phyloP scores from a whole-genome alignment of 208 protist species.

The Leishmania martiniquensis region DNA sequence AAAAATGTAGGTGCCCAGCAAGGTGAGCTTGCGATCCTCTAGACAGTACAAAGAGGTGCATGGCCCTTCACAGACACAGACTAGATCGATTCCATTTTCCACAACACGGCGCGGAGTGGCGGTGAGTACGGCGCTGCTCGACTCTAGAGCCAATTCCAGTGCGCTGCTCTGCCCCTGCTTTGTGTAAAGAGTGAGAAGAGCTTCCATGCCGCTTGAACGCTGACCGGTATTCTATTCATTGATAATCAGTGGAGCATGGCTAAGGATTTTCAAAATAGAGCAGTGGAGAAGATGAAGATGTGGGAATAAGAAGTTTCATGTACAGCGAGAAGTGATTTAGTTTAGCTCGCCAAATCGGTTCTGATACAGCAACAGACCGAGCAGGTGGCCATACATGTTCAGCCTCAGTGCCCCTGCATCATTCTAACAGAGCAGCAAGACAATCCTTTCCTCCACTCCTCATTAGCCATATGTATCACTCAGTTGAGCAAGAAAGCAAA shows the following conservation, averaged over 20 bases:
- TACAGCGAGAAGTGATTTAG: too few relatives aligned
- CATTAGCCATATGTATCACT: neutral
- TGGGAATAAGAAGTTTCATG: neutral
- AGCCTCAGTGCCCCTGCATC: too few relatives aligned
- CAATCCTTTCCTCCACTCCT: neutral
- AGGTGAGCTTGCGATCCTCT: slow-evolving; percentile 6
- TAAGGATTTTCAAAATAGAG: neutral
- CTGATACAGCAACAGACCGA: too few relatives aligned
- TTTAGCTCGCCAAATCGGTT: too few relatives aligned
- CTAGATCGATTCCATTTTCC: slow-evolving; percentile 27
- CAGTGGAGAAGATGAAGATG: neutral
- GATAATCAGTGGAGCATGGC: neutral
- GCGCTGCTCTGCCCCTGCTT: slow-evolving; percentile 7
- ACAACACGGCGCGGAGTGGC: slow-evolving; percentile 15
- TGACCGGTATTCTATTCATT: neutral
- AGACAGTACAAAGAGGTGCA: slow-evolving; percentile 31
- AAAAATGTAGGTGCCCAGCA: slow-evolving; percentile 36
- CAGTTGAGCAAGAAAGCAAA: neutral
- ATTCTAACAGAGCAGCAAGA: neutral
- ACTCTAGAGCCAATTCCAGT: slow-evolving; percentile 14
- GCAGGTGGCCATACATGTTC: too few relatives aligned
- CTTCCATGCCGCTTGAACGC: slow-evolving; percentile 18
- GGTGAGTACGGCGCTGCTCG: slow-evolving; percentile 7
- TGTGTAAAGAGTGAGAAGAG: slow-evolving; percentile 17
- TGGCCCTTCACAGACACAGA: slow-evolving; percentile 27